Conservation (phyloP, 208 protist genomes). For the Wallacemonas collosoma region DNA sequence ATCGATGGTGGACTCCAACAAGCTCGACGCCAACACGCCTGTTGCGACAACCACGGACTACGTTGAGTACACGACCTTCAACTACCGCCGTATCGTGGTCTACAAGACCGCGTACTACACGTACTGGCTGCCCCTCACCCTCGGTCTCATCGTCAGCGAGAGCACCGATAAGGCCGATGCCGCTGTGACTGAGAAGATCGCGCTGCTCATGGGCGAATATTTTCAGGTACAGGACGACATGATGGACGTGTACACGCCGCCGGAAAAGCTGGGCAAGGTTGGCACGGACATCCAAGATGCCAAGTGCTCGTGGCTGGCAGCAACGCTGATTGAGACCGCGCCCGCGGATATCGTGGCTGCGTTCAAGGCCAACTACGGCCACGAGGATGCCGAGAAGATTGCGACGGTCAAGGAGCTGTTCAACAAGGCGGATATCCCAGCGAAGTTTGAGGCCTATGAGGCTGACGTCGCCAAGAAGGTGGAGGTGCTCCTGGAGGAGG, state of each 20-base stretch:
- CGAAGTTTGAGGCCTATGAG: constrained; percentile 85
- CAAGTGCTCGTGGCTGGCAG: constrained; percentile 97
- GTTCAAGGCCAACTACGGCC: constrained; percentile 94
- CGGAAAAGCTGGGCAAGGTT: constrained; percentile 96
- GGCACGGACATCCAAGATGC: constrained; percentile 98
- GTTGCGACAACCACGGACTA: constrained; percentile 78
- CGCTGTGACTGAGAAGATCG: constrained; percentile 69
- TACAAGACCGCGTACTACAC: constrained; percentile 99
- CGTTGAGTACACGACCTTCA: constrained; percentile 83
- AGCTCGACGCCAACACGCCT: constrained; percentile 77
- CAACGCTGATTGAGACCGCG: constrained; percentile 80
- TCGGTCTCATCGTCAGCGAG: constrained; percentile 93
- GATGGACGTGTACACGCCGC: constrained; percentile 97
- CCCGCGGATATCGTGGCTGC: constrained; percentile 46
- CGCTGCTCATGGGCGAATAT: constrained; percentile 96
- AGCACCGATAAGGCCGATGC: constrained; percentile 60
- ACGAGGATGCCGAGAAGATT: constrained; percentile 69
- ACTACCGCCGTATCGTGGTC: constrained; percentile 94
- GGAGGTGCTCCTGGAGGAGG: constrained; percentile 40
- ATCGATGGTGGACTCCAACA: constrained; percentile 90
- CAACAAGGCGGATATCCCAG: constrained; percentile 67
- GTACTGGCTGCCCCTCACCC: constrained; percentile 95
- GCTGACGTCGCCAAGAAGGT: constrained; percentile 61
- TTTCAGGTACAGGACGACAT: constrained; percentile 99
- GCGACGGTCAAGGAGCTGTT: constrained; percentile 90